Conservation (phyloP, 257 asterid genomes). For the Lantana camara region DNA sequence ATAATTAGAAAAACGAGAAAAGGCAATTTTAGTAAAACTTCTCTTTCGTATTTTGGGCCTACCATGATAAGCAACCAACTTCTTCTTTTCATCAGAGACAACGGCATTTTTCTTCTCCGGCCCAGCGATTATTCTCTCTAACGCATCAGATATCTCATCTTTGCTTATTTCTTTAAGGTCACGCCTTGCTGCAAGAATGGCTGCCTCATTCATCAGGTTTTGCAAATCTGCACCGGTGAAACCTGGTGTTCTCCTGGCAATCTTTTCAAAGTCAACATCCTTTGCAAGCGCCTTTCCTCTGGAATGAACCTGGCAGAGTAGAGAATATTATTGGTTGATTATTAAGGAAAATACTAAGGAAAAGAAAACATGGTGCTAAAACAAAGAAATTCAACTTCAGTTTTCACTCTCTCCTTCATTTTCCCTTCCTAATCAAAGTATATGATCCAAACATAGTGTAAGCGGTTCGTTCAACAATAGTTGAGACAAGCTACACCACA, state of each 20-base stretch:
- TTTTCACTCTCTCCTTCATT: no score
- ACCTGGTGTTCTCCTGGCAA: slow-evolving; percentile 96
- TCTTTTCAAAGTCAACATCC: slow-evolving; percentile 95
- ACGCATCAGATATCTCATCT: slow-evolving; percentile 95
- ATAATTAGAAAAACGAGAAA: neutral
- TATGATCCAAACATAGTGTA: no score
- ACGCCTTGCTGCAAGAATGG: slow-evolving; percentile 96
- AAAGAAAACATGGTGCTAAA: no score
- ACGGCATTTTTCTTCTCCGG: slow-evolving; percentile 99
- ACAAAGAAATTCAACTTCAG: no score
- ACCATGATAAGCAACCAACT: slow-evolving; percentile 95
- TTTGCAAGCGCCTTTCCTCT: slow-evolving; percentile 97
- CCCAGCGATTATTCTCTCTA: slow-evolving; percentile 97
- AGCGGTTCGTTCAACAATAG: no score
- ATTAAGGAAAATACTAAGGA: no score
- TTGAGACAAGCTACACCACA: neutral
- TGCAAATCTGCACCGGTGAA: slow-evolving; percentile 99
- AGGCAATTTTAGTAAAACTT: neutral
- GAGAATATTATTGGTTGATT: neutral
- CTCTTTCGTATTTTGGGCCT: neutral
- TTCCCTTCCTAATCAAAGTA: no score
- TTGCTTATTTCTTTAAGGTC: slow-evolving; percentile 98
- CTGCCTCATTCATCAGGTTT: slow-evolving; percentile 98
- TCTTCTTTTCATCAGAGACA: slow-evolving; percentile 95
- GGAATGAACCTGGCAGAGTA: slow-evolving; percentile 70